Conservation (phyloP, 2,329 filamentous ascomycete genomes). For the Capronia coronata region DNA sequence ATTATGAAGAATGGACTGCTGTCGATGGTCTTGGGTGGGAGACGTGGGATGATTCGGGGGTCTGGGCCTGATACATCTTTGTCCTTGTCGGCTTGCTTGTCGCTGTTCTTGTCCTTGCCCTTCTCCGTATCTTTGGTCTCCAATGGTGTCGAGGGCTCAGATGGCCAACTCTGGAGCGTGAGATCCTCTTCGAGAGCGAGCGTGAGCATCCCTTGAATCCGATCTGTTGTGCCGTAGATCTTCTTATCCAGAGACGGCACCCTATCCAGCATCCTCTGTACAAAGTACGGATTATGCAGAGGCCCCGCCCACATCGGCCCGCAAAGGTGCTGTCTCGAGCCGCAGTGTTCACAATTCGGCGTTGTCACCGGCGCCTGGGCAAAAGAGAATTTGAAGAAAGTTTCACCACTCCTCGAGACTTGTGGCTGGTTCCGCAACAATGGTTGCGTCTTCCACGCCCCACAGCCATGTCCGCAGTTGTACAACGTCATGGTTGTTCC, state of each 20-base stretch:
- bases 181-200: conserved; percentile 73
- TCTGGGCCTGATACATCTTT: conserved; percentile 18
- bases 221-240: conserved; percentile 69
- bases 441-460: conserved; percentile 80
- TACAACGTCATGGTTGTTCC: conserved; percentile 91
- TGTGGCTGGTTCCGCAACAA: conserved; percentile 63
- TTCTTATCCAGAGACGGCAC: conserved; percentile 60
- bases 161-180: conserved; percentile 23
- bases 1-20: conserved; percentile 80
- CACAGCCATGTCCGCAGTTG: conserved; percentile 83
- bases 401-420: conserved; percentile 62
- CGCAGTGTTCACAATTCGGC: conserved; percentile 72
- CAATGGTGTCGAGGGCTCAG: conserved; percentile 17
- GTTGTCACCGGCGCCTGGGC: conserved; percentile 63
- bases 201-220: conserved; percentile 85
- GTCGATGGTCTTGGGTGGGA: conserved; percentile 61
- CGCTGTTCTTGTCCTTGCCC: no score
- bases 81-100: no score
- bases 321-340: conserved; percentile 74
- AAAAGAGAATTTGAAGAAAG: conserved; percentile 72
- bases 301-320: conserved; percentile 95
- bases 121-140: no score
- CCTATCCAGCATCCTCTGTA: conserved; percentile 68
- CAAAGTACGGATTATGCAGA: conserved; percentile 76
- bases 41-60: conserved; percentile 38